Conservation (phyloP, 306 rosid genomes). For the Sphenostylis stenocarpa region DNA sequence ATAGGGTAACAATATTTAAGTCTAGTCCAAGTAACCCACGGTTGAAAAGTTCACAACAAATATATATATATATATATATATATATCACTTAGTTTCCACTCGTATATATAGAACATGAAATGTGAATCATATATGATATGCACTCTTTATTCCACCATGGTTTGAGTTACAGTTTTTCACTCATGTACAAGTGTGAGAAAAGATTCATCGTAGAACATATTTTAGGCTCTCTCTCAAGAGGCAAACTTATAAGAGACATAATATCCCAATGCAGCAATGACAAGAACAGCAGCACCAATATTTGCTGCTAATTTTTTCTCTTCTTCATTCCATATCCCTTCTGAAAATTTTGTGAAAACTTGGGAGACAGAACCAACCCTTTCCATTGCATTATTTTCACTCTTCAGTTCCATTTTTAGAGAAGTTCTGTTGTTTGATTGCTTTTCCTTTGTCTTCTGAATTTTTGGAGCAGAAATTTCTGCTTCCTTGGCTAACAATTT, state of each 20-base stretch:
- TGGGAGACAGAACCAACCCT: conserved; percentile 26
- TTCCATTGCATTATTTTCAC: conserved; percentile 1
- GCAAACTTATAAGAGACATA: conserved; percentile 38
- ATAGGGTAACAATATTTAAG: too few relatives aligned
- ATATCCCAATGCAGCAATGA: conserved; percentile 55
- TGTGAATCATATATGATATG: background rate
- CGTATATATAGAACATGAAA: background rate
- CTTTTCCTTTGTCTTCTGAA: conserved; percentile 16
- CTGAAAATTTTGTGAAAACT: conserved; percentile 27
- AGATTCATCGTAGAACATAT: background rate
- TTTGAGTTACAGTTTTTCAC: background rate
- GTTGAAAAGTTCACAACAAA: too few relatives aligned
- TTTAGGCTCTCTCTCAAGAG: conserved; percentile 29
- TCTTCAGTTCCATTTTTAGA: background rate
- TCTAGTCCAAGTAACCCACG: too few relatives aligned
- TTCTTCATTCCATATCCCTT: conserved; percentile 35
- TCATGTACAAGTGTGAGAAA: conserved; percentile 1
- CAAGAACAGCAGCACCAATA: conserved; percentile 55
- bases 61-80: background rate
- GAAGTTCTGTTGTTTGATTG: background rate
- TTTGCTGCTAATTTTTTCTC: conserved; percentile 44
- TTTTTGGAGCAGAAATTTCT: conserved; percentile 11
- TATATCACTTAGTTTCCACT: background rate
- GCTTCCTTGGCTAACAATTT: background rate
- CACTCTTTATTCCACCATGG: background rate